Conservation (phyloP, 768 basidiomycete species). For the Tylopilus sp. region DNA sequence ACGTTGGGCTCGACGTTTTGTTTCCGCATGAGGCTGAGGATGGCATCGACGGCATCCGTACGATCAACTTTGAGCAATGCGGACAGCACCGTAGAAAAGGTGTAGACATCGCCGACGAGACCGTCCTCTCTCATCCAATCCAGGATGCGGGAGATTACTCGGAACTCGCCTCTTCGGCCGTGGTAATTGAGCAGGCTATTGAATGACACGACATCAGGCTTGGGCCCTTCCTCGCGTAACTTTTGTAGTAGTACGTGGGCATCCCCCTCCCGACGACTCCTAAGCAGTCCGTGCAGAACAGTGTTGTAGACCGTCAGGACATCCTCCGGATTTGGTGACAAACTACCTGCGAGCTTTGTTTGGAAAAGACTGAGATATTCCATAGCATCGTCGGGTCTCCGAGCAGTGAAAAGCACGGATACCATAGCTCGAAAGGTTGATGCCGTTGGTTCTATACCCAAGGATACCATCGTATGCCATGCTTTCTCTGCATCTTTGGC, state of each 20-base stretch:
- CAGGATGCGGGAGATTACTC: slow-evolving; percentile 54
- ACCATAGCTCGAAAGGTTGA: slow-evolving; percentile 70
- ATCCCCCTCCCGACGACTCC: slow-evolving; percentile 35
- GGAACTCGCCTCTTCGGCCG: slow-evolving; percentile 59
- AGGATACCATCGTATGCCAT: slow-evolving; percentile 63
- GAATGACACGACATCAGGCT: slow-evolving; percentile 70
- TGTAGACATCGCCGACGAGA: slow-evolving; percentile 74
- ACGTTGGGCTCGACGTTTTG: slow-evolving; percentile 72
- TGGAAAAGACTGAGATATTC: slow-evolving; percentile 50
- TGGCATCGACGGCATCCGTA: slow-evolving; percentile 58
- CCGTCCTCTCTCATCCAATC: slow-evolving; percentile 50
- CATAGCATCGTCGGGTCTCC: slow-evolving; percentile 49
- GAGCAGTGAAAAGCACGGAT: slow-evolving; percentile 51
- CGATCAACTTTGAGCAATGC: slow-evolving; percentile 68
- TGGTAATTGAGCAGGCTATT: slow-evolving; percentile 78
- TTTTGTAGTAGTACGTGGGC: slow-evolving; percentile 40
- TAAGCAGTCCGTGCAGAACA: slow-evolving; percentile 66
- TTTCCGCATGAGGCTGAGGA: slow-evolving; percentile 72
- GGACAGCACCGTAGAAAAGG: slow-evolving; percentile 82
- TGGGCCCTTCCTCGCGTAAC: slow-evolving; percentile 51
- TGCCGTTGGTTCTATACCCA: slow-evolving; percentile 55
- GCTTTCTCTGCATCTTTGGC: slow-evolving; percentile 50
- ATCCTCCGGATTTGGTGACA: slow-evolving; percentile 27
- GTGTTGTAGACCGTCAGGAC: slow-evolving; percentile 63
- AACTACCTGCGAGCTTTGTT: slow-evolving; percentile 10